Percentiles rank a stretch among this genome's conserved stretches.
These are phyloP conservation scores for Danielia reshetovae DNA, from an alignment of 805 yeast species.

Conservation along the genomic window DNA sequence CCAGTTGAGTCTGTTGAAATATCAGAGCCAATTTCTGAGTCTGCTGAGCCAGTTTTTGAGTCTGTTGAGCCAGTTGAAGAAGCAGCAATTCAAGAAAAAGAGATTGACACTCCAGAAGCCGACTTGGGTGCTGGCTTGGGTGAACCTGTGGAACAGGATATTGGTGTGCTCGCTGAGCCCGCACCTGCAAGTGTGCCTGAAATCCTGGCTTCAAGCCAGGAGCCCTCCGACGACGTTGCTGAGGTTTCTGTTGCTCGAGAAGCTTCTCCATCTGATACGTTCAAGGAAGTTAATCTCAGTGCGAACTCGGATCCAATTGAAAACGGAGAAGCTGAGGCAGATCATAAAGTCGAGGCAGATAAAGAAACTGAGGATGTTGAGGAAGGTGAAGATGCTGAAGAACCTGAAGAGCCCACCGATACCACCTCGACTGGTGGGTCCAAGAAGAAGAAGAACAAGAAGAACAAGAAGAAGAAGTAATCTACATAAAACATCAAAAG, in stretches of 20 bases:
- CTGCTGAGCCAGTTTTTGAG: too few relatives aligned
- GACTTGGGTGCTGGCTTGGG: too few relatives aligned
- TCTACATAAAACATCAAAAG: background rate
- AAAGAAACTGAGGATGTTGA: slow-evolving; percentile 13
- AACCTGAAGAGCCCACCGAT: slow-evolving; percentile 7
- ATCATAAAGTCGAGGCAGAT: slow-evolving; percentile 8
- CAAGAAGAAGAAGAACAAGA: slow-evolving; percentile 16
- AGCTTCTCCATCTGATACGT: too few relatives aligned
- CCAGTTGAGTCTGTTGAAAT: too few relatives aligned
- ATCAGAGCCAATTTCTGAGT: too few relatives aligned
- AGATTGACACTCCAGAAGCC: too few relatives aligned
- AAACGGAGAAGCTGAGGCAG: slow-evolving; percentile 8
- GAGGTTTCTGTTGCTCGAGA: background rate
- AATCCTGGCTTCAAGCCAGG: background rate
- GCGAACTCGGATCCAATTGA: too few relatives aligned
- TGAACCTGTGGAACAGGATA: too few relatives aligned
- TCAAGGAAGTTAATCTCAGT: too few relatives aligned
- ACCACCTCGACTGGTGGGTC: background rate
- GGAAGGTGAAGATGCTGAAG: slow-evolving; percentile 11
- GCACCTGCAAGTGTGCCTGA: too few relatives aligned
- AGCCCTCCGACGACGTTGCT: slow-evolving; percentile 1
- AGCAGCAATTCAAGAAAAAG: too few relatives aligned
- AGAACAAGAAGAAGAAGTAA: slow-evolving; percentile 2
- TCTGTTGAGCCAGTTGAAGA: slow-evolving; percentile 1
- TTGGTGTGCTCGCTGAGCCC: too few relatives aligned